Conservation (phyloP, 2,329 filamentous ascomycete species). For the Xylaria sp. region DNA sequence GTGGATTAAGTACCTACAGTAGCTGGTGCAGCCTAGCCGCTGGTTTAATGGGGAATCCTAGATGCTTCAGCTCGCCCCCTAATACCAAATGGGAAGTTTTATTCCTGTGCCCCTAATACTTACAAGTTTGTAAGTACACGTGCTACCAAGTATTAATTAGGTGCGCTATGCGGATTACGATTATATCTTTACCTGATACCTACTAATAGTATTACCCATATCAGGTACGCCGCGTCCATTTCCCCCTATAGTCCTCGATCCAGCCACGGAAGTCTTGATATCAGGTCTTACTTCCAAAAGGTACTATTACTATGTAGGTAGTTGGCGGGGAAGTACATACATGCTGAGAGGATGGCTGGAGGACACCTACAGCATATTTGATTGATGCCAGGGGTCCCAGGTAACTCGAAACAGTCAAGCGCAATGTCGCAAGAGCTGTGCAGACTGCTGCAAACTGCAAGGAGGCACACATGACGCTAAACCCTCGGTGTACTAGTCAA, state of each 20-base stretch:
- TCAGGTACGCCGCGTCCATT: neutral
- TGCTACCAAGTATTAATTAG: no score
- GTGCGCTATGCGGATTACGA: no score
- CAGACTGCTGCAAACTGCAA: constrained; percentile 26
- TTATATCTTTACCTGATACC: no score
- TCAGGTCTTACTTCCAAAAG: neutral
- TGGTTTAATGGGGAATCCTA: constrained; percentile 31
- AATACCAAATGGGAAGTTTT: constrained; percentile 31
- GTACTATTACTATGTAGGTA: neutral
- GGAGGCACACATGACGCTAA: constrained; percentile 23
- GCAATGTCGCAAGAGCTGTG: constrained; percentile 29
- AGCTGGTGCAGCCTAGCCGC: constrained; percentile 3
- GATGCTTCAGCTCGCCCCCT: constrained; percentile 30
- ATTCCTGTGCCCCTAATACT: constrained; percentile 5
- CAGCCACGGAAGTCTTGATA: neutral
- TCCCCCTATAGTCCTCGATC: neutral
- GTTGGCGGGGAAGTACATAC: constrained; percentile 3
- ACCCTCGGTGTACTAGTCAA: constrained; percentile 17
- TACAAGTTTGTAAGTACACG: neutral
- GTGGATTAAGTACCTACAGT: constrained; percentile 3
- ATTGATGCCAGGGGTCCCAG: constrained; percentile 21
- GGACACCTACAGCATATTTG: constrained; percentile 4
- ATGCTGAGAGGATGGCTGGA: constrained; percentile 25
- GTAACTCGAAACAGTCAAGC: constrained; percentile 27
- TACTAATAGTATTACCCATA: neutral